A percentile compares a stretch with the other conserved stretches of the same genome.
These are phyloP conservation scores for Endoconidiophora polonica DNA, from an alignment of 2,329 filamentous ascomycete species.

Conservation along the genomic window DNA sequence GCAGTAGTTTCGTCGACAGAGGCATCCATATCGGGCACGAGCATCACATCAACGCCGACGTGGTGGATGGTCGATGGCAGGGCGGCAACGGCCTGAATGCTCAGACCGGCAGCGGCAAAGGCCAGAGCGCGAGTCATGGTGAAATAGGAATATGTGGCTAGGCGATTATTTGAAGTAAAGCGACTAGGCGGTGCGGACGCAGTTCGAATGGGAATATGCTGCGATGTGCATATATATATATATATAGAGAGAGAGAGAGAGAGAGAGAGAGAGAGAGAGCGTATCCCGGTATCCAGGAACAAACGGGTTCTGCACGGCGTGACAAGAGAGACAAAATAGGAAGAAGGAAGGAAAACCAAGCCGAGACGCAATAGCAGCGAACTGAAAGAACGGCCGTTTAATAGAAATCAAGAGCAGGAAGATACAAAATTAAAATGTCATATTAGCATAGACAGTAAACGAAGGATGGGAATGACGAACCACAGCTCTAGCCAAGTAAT, in stretches of 20 bases:
- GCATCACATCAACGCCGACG: slow-evolving; percentile 7
- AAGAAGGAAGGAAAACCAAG: neutral
- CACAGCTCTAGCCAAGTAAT: neutral
- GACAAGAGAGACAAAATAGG: neutral
- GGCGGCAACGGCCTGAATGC: slow-evolving; percentile 1
- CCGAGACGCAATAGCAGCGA: neutral
- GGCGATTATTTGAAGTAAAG: neutral
- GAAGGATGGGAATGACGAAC: no score
- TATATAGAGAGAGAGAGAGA: neutral
- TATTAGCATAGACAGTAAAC: neutral
- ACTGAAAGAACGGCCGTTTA: neutral
- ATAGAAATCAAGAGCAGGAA: neutral
- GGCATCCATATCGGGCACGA: slow-evolving; percentile 6
- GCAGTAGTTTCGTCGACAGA: neutral
- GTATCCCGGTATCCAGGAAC: neutral
- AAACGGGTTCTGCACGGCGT: no score
- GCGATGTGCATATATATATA: neutral
- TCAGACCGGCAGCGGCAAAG: slow-evolving; percentile 5
- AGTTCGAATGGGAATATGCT: no score
- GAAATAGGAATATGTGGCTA: neutral
- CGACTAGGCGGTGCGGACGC: neutral
- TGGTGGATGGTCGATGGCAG: slow-evolving; percentile 9
- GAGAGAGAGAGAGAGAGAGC: neutral
- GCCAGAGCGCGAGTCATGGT: slow-evolving; percentile 6
- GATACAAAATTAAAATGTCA: neutral